phyloP scores from a whole-genome alignment of 345 rosid genomes.

The Lepidium aucheri region DNA sequence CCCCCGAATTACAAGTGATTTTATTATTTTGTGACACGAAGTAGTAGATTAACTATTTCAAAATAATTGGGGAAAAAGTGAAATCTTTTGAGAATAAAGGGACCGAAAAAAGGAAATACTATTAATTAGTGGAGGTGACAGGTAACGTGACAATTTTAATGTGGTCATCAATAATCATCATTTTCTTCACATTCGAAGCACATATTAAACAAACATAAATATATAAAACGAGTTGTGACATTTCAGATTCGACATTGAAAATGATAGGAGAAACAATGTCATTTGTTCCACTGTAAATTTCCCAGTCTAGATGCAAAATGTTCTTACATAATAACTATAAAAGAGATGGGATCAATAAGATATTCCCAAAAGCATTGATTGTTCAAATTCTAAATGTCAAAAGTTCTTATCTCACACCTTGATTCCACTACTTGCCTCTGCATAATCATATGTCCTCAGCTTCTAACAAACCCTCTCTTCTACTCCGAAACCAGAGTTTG shows the following conservation, averaged over 20 bases:
- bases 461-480: constrained; percentile 40
- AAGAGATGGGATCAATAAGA: neutral
- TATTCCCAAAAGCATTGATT: neutral
- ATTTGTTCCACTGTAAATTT: neutral
- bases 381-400: neutral
- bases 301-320: neutral
- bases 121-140: neutral
- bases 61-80: neutral
- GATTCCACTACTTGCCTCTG: constrained; percentile 6
- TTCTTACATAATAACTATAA: neutral
- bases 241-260: neutral
- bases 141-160: neutral
- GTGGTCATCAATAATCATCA: neutral
- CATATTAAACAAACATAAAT: neutral
- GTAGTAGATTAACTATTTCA: neutral
- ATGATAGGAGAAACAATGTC: neutral
- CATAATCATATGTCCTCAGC: constrained; percentile 34
- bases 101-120: constrained; percentile 6
- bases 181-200: neutral
- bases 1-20: neutral
- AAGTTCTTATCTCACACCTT: constrained; percentile 1
- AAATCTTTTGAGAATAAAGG: constrained; percentile 6
- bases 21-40: neutral
- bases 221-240: neutral
- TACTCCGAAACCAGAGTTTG: constrained; percentile 16